Percentiles rank a stretch among this genome's conserved stretches.
Conservation (phyloP, 768 basidiomycete species). For the Saitozyma podzolica region DNA sequence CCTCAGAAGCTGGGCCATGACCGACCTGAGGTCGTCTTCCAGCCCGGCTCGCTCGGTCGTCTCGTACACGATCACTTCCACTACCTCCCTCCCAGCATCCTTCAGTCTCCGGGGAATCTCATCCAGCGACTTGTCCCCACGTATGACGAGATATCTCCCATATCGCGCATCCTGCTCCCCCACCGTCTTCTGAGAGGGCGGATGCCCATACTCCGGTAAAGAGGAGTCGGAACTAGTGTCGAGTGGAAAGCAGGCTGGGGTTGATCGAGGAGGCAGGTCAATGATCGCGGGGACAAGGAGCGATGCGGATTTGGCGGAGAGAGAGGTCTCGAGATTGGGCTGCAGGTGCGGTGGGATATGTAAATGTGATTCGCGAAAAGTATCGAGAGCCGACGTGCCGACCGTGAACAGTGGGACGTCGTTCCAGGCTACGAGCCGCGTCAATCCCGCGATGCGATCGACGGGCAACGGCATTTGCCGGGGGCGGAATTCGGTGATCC, state of each 20-base stretch:
- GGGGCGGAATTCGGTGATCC: no score
- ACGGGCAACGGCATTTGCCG: no score
- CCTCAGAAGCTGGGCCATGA: not conserved
- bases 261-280: not conserved
- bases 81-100: slow-evolving; percentile 6
- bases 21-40: not conserved
- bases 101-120: slow-evolving; percentile 10
- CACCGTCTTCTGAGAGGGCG: no score
- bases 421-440: no score
- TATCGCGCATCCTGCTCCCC: no score
- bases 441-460: no score
- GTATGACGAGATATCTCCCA: slow-evolving; percentile 11
- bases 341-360: not conserved
- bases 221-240: no score
- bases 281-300: not conserved
- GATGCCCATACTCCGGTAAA: no score
- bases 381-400: slow-evolving; percentile 6
- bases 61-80: slow-evolving; percentile 13
- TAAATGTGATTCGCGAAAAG: not conserved
- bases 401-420: slow-evolving; percentile 9
- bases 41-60: slow-evolving; percentile 5
- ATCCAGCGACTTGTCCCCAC: slow-evolving; percentile 20
- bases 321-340: not conserved
- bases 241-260: not conserved
- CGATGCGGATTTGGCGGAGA: slow-evolving; percentile 4